Evolutionary conservation across 257 asterid genomes (phyloP).

Genomic region (Parsonsia alboflavescens): DNA sequence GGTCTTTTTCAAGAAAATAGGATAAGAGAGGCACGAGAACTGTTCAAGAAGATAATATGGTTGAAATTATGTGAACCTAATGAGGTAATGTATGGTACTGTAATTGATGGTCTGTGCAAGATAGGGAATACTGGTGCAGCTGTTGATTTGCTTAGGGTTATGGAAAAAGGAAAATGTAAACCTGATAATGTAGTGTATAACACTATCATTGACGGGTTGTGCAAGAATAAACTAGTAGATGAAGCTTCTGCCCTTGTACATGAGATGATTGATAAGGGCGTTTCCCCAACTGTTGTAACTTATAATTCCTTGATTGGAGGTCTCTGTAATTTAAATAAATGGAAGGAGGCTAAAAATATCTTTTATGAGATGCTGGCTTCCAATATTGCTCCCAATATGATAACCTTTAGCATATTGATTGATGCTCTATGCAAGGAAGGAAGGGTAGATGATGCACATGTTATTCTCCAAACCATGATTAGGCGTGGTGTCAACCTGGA

Average conservation of each 20-base stretch:
- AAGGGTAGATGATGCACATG: slow-evolving; percentile 22
- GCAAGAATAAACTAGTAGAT: slow-evolving; percentile 22
- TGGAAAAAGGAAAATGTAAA: slow-evolving; percentile 8
- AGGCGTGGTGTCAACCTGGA: slow-evolving; percentile 12
- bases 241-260: slow-evolving; percentile 18
- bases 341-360: slow-evolving; percentile 17
- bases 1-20: slow-evolving; percentile 20
- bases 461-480: slow-evolving; percentile 17
- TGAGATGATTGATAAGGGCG: slow-evolving; percentile 21
- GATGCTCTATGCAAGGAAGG: slow-evolving; percentile 17
- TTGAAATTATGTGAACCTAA: slow-evolving; percentile 4
- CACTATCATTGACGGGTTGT: slow-evolving; percentile 19
- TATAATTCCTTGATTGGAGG: slow-evolving; percentile 23
- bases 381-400: slow-evolving; percentile 6
- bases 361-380: slow-evolving; percentile 14
- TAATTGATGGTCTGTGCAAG: slow-evolving; percentile 12
- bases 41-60: slow-evolving; percentile 5
- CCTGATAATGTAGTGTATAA: slow-evolving; percentile 16
- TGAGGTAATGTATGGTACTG: slow-evolving; percentile 3
- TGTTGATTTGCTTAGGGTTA: not conserved
- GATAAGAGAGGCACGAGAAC: not conserved
- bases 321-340: slow-evolving; percentile 18
- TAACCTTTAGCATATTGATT: slow-evolving; percentile 2
- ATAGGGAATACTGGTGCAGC: slow-evolving; percentile 6
- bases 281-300: slow-evolving; percentile 15